A percentile compares a stretch with the other conserved stretches of the same genome.
Conservation (phyloP, 306 rosid species). For the Fragaria iinumae region DNA sequence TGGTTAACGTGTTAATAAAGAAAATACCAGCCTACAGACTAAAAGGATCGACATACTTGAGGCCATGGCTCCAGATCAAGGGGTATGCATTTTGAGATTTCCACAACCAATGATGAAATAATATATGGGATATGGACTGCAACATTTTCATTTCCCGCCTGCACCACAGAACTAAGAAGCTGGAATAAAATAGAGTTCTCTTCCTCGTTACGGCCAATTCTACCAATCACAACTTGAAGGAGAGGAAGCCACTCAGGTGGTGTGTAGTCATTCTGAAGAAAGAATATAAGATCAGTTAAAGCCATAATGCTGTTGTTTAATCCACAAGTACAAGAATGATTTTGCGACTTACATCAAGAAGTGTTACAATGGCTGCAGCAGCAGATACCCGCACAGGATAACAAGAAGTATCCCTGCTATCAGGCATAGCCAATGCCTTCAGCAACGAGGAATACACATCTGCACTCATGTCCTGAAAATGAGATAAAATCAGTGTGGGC, state of each 20-base stretch:
- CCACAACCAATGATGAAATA: conserved; percentile 55
- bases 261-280: conserved; percentile 74
- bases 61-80: conserved; percentile 72
- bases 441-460: conserved; percentile 73
- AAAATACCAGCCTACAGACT: conserved; percentile 22
- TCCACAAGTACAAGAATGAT: conserved; percentile 21
- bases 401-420: conserved; percentile 56
- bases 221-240: conserved; percentile 68
- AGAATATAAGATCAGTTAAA: conserved; percentile 29
- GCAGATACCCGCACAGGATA: conserved; percentile 90
- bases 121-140: conserved; percentile 68
- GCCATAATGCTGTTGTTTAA: conserved; percentile 14
- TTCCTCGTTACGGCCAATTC: conserved; percentile 57
- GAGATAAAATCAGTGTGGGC: neutral
- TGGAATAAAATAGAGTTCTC: conserved; percentile 69
- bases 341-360: conserved; percentile 65
- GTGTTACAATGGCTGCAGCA: conserved; percentile 75
- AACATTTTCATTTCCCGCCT: conserved; percentile 74
- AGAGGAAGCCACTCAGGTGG: conserved; percentile 93
- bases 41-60: conserved; percentile 53
- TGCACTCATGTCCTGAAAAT: conserved; percentile 72
- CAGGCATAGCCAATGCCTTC: conserved; percentile 66
- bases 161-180: conserved; percentile 78
- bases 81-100: conserved; percentile 58
- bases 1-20: neutral